Base-by-base conservation (phyloP, 2,329 filamentous ascomycete species). In the Mycogone perniciosa region DNA sequence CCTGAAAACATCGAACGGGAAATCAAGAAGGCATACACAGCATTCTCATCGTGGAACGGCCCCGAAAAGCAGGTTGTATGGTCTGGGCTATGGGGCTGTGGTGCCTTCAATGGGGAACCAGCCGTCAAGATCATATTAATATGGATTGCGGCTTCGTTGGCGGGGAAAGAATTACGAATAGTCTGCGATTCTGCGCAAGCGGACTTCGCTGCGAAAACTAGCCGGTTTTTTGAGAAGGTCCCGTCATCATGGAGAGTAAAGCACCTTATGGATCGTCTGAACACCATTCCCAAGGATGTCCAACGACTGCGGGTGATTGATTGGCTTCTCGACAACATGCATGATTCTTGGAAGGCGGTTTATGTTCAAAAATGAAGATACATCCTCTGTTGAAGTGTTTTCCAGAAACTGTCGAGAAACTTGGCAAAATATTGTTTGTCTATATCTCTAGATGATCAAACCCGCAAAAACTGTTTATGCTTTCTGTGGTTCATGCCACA, bases 21-120 rank as follows among this genome's bases (percentile, higher is more conserved):
- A 50, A 52, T 67, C 1, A 38, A 26, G 4, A 69, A 69, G 33
- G 63, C 65, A 1, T 51, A 51, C 34, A 53, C 57, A 2, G 64
- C 64, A 0, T 67, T 67, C 34, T 55, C 56, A 0, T 60, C 62
- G 0, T 56, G 56, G 33, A 52, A 47, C 1, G 51, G 50, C 4
- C 44, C 54, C n/a, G 27, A 5, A 4, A 41, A 46, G 29, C 4
- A 46, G 3, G 49, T 50, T 7, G 45, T 68, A 0, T 62, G 59
- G 44, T 60, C 60, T 1, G 65, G 64, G 0, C 54, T 62, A 4
- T 69, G 67, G 65, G 66, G 67, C 3, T 70, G 67, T 26, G 66
- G 67, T 27, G 66, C 65, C 0, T 70, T 69, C 30, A 63, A 64
- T 7, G 65, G 66, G 3, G 63, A 67, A 37, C 61, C 62, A 11